Conservation (phyloP, 345 rosid genomes). For the Dovyalis caffra region DNA sequence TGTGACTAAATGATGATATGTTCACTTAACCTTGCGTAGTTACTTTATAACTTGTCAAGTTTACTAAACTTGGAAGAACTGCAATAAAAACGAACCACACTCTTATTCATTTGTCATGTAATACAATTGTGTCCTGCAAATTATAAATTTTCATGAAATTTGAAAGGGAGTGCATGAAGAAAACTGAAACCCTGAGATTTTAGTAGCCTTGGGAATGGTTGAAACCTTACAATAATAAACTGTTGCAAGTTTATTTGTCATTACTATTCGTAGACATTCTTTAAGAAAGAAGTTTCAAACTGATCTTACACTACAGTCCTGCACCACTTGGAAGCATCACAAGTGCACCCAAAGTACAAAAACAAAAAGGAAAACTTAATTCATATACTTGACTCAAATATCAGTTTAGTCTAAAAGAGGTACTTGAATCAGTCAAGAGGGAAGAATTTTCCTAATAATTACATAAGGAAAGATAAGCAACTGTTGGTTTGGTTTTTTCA, state of each 20-base stretch:
- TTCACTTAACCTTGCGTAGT: background rate
- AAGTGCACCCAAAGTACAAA: constrained; percentile 5
- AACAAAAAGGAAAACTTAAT: background rate
- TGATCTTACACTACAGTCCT: background rate
- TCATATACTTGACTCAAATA: background rate
- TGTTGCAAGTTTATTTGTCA: background rate
- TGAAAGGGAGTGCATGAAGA: background rate
- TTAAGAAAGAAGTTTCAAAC: background rate
- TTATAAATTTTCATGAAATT: background rate
- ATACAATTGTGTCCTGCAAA: background rate
- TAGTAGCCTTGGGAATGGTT: background rate
- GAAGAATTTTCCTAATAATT: constrained; percentile 2
- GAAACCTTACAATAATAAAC: background rate
- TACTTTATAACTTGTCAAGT: background rate
- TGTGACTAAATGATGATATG: background rate
- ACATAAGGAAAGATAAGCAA: background rate
- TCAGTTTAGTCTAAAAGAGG: background rate
- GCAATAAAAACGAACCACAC: background rate
- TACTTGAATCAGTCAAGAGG: background rate
- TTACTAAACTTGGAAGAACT: background rate
- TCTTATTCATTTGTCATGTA: background rate
- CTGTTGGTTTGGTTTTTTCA: background rate
- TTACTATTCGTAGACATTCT: background rate
- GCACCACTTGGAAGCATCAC: background rate
- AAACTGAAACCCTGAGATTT: background rate